Percentiles rank a stretch among this genome's conserved stretches.
Evolutionary conservation across 176 grass and related monocot species (phyloP).

Genomic region (Oryza brachyantha): DNA sequence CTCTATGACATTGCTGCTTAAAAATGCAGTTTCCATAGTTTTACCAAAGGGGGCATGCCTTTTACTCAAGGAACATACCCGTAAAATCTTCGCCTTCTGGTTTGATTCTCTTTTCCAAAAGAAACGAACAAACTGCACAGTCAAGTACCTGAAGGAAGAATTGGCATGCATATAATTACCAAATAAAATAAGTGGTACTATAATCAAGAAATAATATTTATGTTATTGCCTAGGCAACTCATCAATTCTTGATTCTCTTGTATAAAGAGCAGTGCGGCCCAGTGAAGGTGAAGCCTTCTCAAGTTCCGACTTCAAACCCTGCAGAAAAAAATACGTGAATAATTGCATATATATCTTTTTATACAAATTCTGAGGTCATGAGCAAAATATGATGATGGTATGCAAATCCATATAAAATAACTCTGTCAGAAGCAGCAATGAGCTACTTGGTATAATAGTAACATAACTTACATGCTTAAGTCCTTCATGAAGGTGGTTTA

Average conservation of each 20-base stretch:
- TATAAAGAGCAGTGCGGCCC: conserved; percentile 73
- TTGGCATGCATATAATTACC: conserved; percentile 4
- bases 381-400: conserved; percentile 15
- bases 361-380: conserved; percentile 3
- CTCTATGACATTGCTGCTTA: neutral
- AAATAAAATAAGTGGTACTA: conserved; percentile 8
- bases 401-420: neutral
- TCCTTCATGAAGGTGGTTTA: conserved; percentile 98
- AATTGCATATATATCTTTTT: neutral
- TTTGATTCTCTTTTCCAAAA: conserved; percentile 99
- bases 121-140: conserved; percentile 96
- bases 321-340: conserved; percentile 34
- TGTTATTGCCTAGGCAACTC: conserved; percentile 72
- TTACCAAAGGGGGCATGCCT: neutral
- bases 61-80: conserved; percentile 48
- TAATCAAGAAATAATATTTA: neutral
- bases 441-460: conserved; percentile 9
- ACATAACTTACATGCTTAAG: conserved; percentile 73
- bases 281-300: conserved; percentile 88
- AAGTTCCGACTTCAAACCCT: conserved; percentile 92
- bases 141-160: conserved; percentile 67
- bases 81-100: conserved; percentile 98
- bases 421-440: neutral
- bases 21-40: neutral
- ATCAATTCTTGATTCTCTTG: conserved; percentile 77